Percentiles rank a stretch among this genome's conserved stretches.
phyloP scores from a whole-genome alignment of 352 stramenopile genomes.

The Pythium apleroticum region DNA sequence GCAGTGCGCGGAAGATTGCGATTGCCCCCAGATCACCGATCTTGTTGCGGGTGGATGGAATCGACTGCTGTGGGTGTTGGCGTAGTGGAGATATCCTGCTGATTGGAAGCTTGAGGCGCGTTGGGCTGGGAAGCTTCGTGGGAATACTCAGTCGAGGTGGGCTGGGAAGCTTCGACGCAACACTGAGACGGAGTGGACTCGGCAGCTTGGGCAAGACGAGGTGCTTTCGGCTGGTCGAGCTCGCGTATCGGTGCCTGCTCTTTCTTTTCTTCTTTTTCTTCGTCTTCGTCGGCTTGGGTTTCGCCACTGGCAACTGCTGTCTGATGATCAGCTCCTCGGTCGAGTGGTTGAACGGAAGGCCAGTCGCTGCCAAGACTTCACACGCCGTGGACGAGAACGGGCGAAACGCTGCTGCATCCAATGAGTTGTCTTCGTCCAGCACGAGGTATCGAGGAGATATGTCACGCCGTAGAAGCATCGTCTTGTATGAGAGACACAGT shows the following conservation, averaged over 20 bases:
- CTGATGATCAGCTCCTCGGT: constrained; percentile 30
- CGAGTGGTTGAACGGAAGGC: constrained; percentile 26
- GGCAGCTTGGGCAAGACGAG: constrained; percentile 12
- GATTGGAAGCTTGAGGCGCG: not conserved
- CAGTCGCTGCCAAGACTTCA: constrained; percentile 28
- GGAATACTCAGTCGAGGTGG: not conserved
- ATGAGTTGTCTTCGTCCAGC: constrained; percentile 31
- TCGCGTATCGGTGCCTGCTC: not conserved
- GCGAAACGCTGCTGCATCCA: constrained; percentile 1
- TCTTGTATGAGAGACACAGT: constrained; percentile 41
- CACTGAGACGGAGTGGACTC: not conserved
- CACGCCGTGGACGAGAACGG: constrained; percentile 35
- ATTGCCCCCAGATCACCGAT: constrained; percentile 34
- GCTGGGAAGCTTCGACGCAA: not conserved
- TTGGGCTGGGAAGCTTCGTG: not conserved
- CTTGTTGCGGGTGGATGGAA: constrained; percentile 6
- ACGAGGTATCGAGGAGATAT: constrained; percentile 41
- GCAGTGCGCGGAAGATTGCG: constrained; percentile 54
- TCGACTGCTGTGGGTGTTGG: not conserved
- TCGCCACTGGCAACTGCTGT: constrained; percentile 8
- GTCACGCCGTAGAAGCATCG: constrained; percentile 49
- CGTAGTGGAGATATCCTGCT: not conserved
- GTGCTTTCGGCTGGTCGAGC: constrained; percentile 17
- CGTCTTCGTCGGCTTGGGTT: not conserved
- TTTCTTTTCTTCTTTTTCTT: constrained; percentile 21